Conservation (phyloP, 1,139 yeast species). For the Meyerozyma sp. region DNA sequence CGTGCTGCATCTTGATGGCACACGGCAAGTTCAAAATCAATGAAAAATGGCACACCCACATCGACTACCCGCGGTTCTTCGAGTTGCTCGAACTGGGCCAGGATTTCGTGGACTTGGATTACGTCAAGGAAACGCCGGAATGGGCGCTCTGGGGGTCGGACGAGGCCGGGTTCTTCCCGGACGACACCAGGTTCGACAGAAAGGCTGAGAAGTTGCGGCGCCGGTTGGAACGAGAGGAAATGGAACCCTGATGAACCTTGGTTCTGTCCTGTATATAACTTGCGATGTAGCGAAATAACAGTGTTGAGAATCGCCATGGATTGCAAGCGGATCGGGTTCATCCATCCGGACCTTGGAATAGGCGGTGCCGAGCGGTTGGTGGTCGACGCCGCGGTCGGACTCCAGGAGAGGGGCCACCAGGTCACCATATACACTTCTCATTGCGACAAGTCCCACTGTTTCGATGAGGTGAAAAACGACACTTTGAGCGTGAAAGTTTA, state of each 20-base stretch:
- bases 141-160: slow-evolving; percentile 91
- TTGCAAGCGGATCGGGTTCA: slow-evolving; percentile 53
- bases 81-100: slow-evolving; percentile 59
- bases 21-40: slow-evolving; percentile 64
- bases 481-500: slow-evolving; percentile 58
- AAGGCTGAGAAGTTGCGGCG: slow-evolving; percentile 59
- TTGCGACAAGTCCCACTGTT: slow-evolving; percentile 80
- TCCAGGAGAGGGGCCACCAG: slow-evolving; percentile 59
- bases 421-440: slow-evolving; percentile 81
- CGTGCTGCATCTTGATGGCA: slow-evolving; percentile 86
- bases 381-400: slow-evolving; percentile 90
- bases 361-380: slow-evolving; percentile 96
- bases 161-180: slow-evolving; percentile 88
- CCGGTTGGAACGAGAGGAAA: slow-evolving; percentile 34
- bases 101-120: slow-evolving; percentile 74
- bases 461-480: slow-evolving; percentile 72
- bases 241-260: slow-evolving; percentile 3
- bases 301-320: slow-evolving; percentile 3
- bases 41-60: slow-evolving; percentile 84
- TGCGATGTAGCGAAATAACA: neutral
- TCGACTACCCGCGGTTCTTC: slow-evolving; percentile 75
- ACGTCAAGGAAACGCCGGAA: slow-evolving; percentile 72
- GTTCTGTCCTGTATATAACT: neutral
- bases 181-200: slow-evolving; percentile 63
- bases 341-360: slow-evolving; percentile 95